Evolutionary conservation across 2,329 filamentous ascomycete genomes (phyloP).

Genomic region (Phoma herbarum): DNA sequence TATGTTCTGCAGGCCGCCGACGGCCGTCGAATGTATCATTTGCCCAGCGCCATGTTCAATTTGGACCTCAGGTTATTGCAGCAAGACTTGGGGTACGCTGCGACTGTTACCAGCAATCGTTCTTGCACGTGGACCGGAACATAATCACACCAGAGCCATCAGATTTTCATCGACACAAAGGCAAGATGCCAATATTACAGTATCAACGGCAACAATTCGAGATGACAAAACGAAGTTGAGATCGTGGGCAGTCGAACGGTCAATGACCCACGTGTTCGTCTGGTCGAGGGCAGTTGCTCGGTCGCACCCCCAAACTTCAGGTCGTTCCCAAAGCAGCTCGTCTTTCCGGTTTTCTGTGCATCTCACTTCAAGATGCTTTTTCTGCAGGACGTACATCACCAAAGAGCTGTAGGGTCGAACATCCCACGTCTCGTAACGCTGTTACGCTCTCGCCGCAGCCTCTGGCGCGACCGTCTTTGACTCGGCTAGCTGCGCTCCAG

Average conservation of each 20-base stretch:
- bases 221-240: neutral
- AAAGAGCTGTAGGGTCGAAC: slow-evolving; percentile 10
- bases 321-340: slow-evolving; percentile 2
- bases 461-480: slow-evolving; percentile 20
- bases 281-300: slow-evolving; percentile 4
- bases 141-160: neutral
- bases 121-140: neutral
- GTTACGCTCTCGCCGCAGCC: slow-evolving; percentile 30
- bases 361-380: neutral
- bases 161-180: neutral
- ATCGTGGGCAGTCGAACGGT: neutral
- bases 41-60: slow-evolving; percentile 24
- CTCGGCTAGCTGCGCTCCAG: slow-evolving; percentile 18
- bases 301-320: neutral
- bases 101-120: neutral
- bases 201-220: neutral
- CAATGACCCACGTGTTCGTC: slow-evolving; percentile 17
- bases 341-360: neutral
- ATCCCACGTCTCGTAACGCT: slow-evolving; percentile 47
- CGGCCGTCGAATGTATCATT: slow-evolving; percentile 36
- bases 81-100: neutral
- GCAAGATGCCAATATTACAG: neutral
- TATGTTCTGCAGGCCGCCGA: slow-evolving; percentile 24
- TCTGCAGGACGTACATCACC: slow-evolving; percentile 1
- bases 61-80: slow-evolving; percentile 9